These are phyloP conservation scores for Discostella stelligera DNA, from an alignment of 352 stramenopile genomes.

Conservation along the genomic window DNA sequence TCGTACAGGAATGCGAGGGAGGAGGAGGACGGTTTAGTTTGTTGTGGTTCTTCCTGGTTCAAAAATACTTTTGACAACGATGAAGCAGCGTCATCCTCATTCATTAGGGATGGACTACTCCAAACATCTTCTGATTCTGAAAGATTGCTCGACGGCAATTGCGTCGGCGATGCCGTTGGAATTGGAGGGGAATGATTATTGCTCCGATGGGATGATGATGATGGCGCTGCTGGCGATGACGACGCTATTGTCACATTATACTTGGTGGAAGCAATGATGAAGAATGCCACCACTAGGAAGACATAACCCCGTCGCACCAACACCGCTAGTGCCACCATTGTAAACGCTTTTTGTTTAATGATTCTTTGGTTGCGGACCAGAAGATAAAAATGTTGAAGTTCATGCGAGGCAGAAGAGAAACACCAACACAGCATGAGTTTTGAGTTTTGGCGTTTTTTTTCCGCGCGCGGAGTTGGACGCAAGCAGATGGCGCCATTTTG, in stretches of 20 bases:
- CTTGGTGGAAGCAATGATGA: constrained; percentile 1
- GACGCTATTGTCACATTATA: background rate
- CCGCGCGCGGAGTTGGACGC: background rate
- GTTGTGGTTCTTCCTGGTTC: background rate
- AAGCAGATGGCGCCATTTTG: too few relatives aligned
- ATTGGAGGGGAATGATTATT: background rate
- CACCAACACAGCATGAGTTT: too few relatives aligned
- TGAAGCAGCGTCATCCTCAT: background rate
- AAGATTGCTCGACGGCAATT: background rate
- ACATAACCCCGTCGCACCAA: background rate
- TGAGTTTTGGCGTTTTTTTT: too few relatives aligned
- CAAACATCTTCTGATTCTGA: background rate
- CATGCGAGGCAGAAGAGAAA: too few relatives aligned
- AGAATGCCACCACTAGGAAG: background rate
- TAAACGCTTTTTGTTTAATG: too few relatives aligned
- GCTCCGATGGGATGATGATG: background rate
- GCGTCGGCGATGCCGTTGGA: constrained; percentile 1
- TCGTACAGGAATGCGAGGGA: constrained; percentile 43
- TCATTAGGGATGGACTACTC: background rate
- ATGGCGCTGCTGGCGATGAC: background rate
- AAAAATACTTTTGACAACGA: background rate
- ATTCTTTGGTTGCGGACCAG: too few relatives aligned
- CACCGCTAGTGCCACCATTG: background rate
- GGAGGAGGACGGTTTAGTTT: background rate
- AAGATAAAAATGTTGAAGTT: too few relatives aligned